Conservation (phyloP, 352 stramenopile species). For the Globisporangium recalcitrans region DNA sequence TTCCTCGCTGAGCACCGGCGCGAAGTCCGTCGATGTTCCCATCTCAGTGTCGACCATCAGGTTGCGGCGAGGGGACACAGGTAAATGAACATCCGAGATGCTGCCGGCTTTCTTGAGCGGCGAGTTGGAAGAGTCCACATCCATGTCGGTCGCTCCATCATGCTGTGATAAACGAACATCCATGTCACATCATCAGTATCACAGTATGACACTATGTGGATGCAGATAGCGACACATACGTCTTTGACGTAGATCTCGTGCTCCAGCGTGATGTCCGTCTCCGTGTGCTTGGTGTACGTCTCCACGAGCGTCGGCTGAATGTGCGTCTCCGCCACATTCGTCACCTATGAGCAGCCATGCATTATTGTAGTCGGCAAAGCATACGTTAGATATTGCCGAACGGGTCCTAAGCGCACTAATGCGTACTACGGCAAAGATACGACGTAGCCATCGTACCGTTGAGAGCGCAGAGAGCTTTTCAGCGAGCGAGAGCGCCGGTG, state of each 20-base stretch:
- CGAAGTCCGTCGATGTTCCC: slow-evolving; percentile 19
- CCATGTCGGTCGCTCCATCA: slow-evolving; percentile 32
- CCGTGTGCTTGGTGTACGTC: slow-evolving; percentile 81
- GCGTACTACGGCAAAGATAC: no score
- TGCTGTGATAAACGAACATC: neutral
- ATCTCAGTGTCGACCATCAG: slow-evolving; percentile 51
- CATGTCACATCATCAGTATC: neutral
- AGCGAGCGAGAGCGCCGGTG: slow-evolving; percentile 47
- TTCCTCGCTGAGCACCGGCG: slow-evolving; percentile 35
- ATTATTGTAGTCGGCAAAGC: no score
- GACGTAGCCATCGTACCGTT: slow-evolving; percentile 50
- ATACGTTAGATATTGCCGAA: neutral
- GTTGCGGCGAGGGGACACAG: slow-evolving; percentile 38
- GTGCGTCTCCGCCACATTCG: slow-evolving; percentile 70
- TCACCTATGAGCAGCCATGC: slow-evolving; percentile 30
- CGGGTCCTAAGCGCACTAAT: neutral
- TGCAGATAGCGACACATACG: neutral
- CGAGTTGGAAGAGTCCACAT: slow-evolving; percentile 30
- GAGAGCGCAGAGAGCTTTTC: slow-evolving; percentile 74
- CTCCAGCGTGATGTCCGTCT: slow-evolving; percentile 81
- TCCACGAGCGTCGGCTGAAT: slow-evolving; percentile 78
- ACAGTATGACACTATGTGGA: neutral
- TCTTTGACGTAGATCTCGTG: slow-evolving; percentile 61
- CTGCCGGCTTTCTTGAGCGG: slow-evolving; percentile 26
- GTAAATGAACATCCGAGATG: slow-evolving; percentile 23